A percentile compares a stretch with the other conserved stretches of the same genome.
Evolutionary conservation across 805 yeast genomes (phyloP).

Genomic region (Saturnispora silvae): DNA sequence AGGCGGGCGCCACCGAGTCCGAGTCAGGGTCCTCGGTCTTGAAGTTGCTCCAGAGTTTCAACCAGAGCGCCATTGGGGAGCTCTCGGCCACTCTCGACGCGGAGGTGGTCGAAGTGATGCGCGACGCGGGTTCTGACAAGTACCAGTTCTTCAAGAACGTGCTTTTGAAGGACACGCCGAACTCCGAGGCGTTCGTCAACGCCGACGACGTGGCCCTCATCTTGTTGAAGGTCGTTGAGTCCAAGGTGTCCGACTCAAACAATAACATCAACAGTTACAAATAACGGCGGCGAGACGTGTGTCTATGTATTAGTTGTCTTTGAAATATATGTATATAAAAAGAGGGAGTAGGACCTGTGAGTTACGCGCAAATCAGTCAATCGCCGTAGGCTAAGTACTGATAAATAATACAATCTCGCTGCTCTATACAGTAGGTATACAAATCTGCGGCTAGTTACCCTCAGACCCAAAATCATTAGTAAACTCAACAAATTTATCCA

Average conservation of each 20-base stretch:
- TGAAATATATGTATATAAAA: neutral
- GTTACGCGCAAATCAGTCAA: too few species aligned
- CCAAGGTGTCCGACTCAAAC: conserved; percentile 71
- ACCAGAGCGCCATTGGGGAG: conserved; percentile 68
- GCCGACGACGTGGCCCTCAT: conserved; percentile 58
- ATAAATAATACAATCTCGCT: too few species aligned
- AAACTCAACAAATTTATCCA: conserved; percentile 73
- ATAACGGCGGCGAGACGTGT: too few species aligned
- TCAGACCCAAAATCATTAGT: conserved; percentile 96
- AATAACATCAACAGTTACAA: conserved; percentile 35
- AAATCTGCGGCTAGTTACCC: too few species aligned
- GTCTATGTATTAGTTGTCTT: too few species aligned
- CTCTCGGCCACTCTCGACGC: conserved; percentile 80
- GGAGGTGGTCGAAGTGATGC: conserved; percentile 42
- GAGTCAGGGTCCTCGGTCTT: conserved; percentile 26
- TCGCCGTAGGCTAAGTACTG: too few species aligned
- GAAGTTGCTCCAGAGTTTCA: conserved; percentile 61
- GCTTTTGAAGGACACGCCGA: conserved; percentile 53
- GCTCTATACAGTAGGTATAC: too few species aligned
- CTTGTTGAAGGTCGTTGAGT: conserved; percentile 51
- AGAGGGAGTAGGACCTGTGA: too few species aligned
- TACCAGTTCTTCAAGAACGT: conserved; percentile 50
- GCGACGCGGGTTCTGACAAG: conserved; percentile 32
- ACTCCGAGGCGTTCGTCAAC: conserved; percentile 57
- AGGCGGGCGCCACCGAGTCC: conserved; percentile 32